Base-by-base conservation (phyloP, 2,329 filamentous ascomycete species). In the Hymenoscyphus linearis region DNA sequence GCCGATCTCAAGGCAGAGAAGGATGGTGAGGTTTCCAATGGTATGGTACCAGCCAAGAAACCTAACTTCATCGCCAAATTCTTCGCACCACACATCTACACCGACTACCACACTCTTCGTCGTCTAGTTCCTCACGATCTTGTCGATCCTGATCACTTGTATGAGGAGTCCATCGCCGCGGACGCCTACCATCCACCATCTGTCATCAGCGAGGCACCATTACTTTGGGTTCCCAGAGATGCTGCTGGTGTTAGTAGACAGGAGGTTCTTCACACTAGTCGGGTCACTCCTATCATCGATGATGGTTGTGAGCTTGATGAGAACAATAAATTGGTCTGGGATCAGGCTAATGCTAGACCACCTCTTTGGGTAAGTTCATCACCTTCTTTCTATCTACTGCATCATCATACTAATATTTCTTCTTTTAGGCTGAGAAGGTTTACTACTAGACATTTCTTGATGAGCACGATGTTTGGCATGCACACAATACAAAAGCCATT, bases 211-310 rank as follows among this genome's bases (percentile, higher is more conserved):
- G 66, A 80, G 67, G 75, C 83, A 1, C 89, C 90, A 1, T 76
- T 91, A 34, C 79, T 96, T n/a, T 96, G 92, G 92, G 89, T 96
- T 59, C 91, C 92, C 0, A 80, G 84, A 61, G 92, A 96, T 69
- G 76, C 81, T 1, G 83, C 86, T 26, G 89, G 91, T 10, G 83
- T 96, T 50, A 91, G 86, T 59, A 81, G 81, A 68, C 89, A 96
- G 72, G 92, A 96, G 74, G 80, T 95, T 58, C 79, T 79, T 13
- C 89, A 95, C 68, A 89, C 89, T 0, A 79, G 79, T 66, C 84
- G 82, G 69, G 82, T 90, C 35, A 89, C 91, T 34, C 84, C 87
- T 1, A 93, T 96, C 65, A 93, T 89, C 0, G 91, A 96, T 67
- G 88, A 91, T 66, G 88, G 87, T 18, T 88, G 88, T 52, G 81